phyloP scores from a whole-genome alignment of 352 stramenopile genomes.

The Globisporangium barbulae region DNA sequence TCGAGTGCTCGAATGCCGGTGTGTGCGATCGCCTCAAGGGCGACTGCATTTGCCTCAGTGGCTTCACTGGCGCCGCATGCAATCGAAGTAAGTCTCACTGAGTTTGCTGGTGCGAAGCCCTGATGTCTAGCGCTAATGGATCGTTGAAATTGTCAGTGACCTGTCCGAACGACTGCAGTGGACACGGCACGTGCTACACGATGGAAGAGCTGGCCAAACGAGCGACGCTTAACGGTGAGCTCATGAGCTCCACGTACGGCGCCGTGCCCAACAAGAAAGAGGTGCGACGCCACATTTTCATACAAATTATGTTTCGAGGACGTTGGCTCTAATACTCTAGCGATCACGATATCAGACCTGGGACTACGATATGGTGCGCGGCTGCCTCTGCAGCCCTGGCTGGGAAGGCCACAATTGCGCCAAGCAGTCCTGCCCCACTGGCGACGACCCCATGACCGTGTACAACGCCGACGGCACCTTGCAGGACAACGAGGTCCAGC shows the following conservation, averaged over 20 bases:
- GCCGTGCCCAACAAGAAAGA: slow-evolving; percentile 78
- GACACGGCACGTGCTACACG: slow-evolving; percentile 79
- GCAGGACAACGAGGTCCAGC: slow-evolving; percentile 83
- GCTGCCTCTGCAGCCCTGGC: slow-evolving; percentile 83
- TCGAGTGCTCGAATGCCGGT: slow-evolving; percentile 74
- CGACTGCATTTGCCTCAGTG: slow-evolving; percentile 56
- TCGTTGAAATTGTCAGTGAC: slow-evolving; percentile 24
- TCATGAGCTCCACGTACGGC: slow-evolving; percentile 53
- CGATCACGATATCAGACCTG: no score
- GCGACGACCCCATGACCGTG: slow-evolving; percentile 85
- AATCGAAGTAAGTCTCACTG: slow-evolving; percentile 40
- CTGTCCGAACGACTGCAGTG: slow-evolving; percentile 74
- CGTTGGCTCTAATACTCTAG: not conserved
- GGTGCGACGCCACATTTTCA: not conserved
- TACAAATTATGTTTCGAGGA: not conserved
- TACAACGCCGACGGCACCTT: slow-evolving; percentile 22
- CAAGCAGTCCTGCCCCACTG: slow-evolving; percentile 81
- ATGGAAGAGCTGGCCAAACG: slow-evolving; percentile 72
- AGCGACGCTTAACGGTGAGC: slow-evolving; percentile 50
- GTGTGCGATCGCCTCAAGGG: slow-evolving; percentile 65
- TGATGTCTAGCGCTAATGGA: not conserved
- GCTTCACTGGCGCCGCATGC: slow-evolving; percentile 71
- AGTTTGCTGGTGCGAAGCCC: no score
- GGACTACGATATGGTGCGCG: slow-evolving; percentile 87
- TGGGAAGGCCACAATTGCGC: slow-evolving; percentile 91